phyloP scores from a whole-genome alignment of 192 early-diverging fungal genomes.

The Backusella westeae region DNA sequence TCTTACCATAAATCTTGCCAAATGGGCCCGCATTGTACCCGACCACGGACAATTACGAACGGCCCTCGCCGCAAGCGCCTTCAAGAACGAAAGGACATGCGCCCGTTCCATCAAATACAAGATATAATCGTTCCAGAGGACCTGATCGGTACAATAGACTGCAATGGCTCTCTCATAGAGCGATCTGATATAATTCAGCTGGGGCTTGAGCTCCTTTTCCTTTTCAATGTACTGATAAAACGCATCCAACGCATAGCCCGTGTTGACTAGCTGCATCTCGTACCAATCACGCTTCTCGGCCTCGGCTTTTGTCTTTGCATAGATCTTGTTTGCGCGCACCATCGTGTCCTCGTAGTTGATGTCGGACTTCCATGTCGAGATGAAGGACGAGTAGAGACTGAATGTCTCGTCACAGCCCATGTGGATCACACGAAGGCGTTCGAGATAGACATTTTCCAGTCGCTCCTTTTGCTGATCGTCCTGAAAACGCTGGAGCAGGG shows the following conservation, averaged over 20 bases:
- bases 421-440: constrained; percentile 44
- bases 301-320: constrained; percentile 38
- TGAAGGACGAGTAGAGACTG: constrained; percentile 58
- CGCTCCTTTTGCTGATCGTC: constrained; percentile 8
- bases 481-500: constrained; percentile 35
- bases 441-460: constrained; percentile 41
- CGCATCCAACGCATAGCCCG: constrained; percentile 36
- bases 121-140: constrained; percentile 70
- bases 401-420: constrained; percentile 61
- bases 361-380: constrained; percentile 45
- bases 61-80: constrained; percentile 46
- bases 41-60: constrained; percentile 74
- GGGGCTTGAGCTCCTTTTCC: constrained; percentile 39
- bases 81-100: constrained; percentile 31
- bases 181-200: constrained; percentile 33
- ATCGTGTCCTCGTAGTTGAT: constrained; percentile 56
- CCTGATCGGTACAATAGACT: constrained; percentile 55
- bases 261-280: constrained; percentile 54
- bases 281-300: constrained; percentile 43
- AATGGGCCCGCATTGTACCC: constrained; percentile 62
- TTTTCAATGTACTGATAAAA: constrained; percentile 59
- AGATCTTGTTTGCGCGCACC: constrained; percentile 44
- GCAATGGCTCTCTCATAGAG: constrained; percentile 69
- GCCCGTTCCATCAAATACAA: constrained; percentile 47
- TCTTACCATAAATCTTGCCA: constrained; percentile 35